phyloP scores from a whole-genome alignment of 2,329 filamentous ascomycete genomes.

The Xylariaceae sp. region DNA sequence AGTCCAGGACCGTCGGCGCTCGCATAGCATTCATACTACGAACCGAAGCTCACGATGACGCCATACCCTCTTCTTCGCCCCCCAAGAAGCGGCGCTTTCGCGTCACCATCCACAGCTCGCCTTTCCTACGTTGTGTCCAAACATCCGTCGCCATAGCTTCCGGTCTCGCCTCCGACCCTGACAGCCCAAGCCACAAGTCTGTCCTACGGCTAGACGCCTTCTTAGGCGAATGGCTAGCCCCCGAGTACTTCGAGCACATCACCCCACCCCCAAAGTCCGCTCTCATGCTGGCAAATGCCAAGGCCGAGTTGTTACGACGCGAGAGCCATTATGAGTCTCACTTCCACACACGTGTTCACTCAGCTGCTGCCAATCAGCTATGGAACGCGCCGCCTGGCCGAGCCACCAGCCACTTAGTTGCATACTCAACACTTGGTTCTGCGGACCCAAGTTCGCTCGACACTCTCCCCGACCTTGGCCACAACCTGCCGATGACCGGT shows the following conservation, averaged over 20 bases:
- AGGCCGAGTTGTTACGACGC: conserved; percentile 77
- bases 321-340: conserved; percentile 58
- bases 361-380: conserved; percentile 36
- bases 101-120: conserved; percentile 88
- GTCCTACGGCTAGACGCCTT: conserved; percentile 85
- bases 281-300: conserved; percentile 85
- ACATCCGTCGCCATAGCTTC: conserved; percentile 86
- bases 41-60: conserved; percentile 41
- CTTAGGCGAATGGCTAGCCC: conserved; percentile 91
- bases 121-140: conserved; percentile 88
- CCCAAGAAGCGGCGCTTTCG: conserved; percentile 65
- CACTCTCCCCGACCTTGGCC: conserved; percentile 20
- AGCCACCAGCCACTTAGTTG: conserved; percentile 22
- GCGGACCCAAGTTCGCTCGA: conserved; percentile 18
- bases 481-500: conserved; percentile 15
- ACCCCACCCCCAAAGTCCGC: conserved; percentile 82
- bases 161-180: conserved; percentile 58
- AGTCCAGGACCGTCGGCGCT: conserved; percentile 76
- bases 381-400: conserved; percentile 34
- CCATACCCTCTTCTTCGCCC: conserved; percentile 13
- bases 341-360: conserved; percentile 39
- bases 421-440: conserved; percentile 18
- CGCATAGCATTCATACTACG: conserved; percentile 74
- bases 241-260: conserved; percentile 90
- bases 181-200: conserved; percentile 47